phyloP scores from a whole-genome alignment of 164 flowering plant species.

The Tetracentron sinense region DNA sequence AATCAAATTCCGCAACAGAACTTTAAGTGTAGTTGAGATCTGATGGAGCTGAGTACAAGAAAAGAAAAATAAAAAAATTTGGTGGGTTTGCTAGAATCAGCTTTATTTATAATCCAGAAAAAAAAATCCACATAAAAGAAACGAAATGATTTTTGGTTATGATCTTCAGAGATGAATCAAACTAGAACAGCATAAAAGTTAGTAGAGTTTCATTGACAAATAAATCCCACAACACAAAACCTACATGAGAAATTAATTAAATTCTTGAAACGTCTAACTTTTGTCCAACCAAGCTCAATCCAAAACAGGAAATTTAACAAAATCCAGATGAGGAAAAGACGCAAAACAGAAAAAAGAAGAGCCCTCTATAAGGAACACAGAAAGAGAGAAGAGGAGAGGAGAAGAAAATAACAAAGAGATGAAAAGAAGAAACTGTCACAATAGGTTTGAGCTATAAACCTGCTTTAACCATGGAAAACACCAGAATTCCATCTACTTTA shows the following conservation, averaged over 20 bases:
- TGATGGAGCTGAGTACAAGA: too few relatives aligned
- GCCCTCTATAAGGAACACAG: background rate
- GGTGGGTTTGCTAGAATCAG: background rate
- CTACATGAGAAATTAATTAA: too few relatives aligned
- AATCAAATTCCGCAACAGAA: background rate
- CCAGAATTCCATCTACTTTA: conserved; percentile 61
- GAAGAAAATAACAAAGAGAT: conserved; percentile 11
- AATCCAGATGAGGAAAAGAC: conserved; percentile 20
- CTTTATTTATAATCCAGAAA: background rate
- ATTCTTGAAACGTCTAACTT: background rate
- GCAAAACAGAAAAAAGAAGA: conserved; percentile 2
- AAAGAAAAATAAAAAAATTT: too few relatives aligned
- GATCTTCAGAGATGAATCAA: background rate
- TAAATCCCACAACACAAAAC: background rate
- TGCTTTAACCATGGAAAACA: conserved; percentile 53
- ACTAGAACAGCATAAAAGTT: background rate
- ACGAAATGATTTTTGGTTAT: background rate
- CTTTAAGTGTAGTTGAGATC: background rate
- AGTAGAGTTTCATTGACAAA: too few relatives aligned
- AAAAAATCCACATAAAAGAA: background rate
- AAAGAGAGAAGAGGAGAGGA: conserved; percentile 2
- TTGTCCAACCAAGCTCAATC: conserved; percentile 7
- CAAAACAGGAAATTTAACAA: background rate
- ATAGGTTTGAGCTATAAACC: conserved; percentile 44
- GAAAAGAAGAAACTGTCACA: conserved; percentile 42